Conservation (phyloP, 306 rosid species). For the Ochetophila trinervis region DNA sequence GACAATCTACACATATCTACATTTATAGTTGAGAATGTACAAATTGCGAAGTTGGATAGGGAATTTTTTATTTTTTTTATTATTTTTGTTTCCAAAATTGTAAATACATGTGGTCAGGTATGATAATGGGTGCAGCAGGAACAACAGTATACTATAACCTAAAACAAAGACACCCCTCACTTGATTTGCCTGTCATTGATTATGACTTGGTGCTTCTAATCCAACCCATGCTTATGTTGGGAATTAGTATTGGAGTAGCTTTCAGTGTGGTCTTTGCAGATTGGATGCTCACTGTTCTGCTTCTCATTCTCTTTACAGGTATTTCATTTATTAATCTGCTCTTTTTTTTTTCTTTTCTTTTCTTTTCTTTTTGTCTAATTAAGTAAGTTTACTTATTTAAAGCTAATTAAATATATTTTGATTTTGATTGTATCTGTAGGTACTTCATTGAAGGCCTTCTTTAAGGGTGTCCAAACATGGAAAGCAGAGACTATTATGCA, state of each 20-base stretch:
- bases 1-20: no score
- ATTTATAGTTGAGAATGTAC: no score
- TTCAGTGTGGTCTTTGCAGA: conserved; percentile 66
- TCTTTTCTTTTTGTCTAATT: no score
- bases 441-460: conserved; percentile 58
- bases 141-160: conserved; percentile 69
- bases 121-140: conserved; percentile 63
- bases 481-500: conserved; percentile 62
- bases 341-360: no score
- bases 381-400: background rate
- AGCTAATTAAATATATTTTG: background rate
- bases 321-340: background rate
- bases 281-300: conserved; percentile 68
- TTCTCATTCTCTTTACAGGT: conserved; percentile 61
- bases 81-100: no score
- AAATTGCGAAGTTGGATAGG: no score
- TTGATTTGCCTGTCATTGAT: conserved; percentile 57
- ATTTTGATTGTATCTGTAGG: conserved; percentile 27
- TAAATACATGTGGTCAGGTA: conserved; percentile 47
- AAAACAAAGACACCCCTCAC: conserved; percentile 57
- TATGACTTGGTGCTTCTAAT: conserved; percentile 62
- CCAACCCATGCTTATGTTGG: conserved; percentile 80
- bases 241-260: conserved; percentile 70
- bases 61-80: no score
- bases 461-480: conserved; percentile 66